phyloP scores from a whole-genome alignment of 768 basidiomycete genomes.

The Phanerodontia chrysosporium region DNA sequence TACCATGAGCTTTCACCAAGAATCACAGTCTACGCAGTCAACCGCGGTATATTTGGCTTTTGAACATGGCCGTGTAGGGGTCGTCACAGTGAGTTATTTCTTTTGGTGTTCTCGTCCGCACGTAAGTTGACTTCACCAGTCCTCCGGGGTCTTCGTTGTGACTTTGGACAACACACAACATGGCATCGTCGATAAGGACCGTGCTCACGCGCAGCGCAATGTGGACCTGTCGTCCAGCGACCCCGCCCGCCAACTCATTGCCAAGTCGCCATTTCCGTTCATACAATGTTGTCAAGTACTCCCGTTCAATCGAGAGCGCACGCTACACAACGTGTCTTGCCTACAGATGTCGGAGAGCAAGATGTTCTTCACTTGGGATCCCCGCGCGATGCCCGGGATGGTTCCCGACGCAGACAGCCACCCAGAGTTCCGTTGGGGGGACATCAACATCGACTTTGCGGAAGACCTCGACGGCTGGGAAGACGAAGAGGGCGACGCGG shows the following conservation, averaged over 20 bases:
- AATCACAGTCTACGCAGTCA: background rate
- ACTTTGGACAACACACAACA: conserved; percentile 20
- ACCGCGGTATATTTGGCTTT: conserved; percentile 24
- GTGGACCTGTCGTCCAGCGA: conserved; percentile 7
- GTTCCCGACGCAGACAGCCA: background rate
- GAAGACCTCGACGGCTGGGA: background rate
- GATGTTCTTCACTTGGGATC: conserved; percentile 23
- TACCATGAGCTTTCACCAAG: background rate
- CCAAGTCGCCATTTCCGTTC: conserved; percentile 14
- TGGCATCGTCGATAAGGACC: conserved; percentile 12
- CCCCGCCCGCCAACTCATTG: conserved; percentile 1
- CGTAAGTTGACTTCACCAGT: conserved; percentile 11
- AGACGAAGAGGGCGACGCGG: background rate
- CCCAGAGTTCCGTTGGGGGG: background rate
- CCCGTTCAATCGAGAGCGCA: background rate
- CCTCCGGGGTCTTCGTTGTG: conserved; percentile 22
- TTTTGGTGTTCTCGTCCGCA: background rate
- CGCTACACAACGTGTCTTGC: conserved; percentile 20
- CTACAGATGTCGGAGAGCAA: conserved; percentile 26
- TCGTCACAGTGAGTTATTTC: conserved; percentile 21
- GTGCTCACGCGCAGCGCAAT: background rate
- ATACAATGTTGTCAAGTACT: conserved; percentile 15
- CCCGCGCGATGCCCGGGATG: background rate
- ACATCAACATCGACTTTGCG: background rate
- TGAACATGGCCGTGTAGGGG: conserved; percentile 23